These are phyloP conservation scores for Mycena chlorophos DNA, from an alignment of 768 basidiomycete genomes.

Conservation along the genomic window DNA sequence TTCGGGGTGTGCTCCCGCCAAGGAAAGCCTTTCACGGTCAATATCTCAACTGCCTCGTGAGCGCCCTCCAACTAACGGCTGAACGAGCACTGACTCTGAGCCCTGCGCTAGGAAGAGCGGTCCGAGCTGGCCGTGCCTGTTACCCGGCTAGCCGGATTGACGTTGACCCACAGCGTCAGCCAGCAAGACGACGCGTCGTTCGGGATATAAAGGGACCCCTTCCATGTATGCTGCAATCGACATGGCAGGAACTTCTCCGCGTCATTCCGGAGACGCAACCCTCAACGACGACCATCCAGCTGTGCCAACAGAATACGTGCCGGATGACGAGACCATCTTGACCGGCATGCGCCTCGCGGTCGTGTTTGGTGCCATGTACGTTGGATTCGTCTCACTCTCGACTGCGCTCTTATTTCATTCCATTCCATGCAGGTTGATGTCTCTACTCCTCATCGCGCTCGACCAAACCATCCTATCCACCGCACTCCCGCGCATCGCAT, in stretches of 20 bases:
- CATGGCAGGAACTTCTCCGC: neutral
- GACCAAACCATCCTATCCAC: slow-evolving; percentile 42
- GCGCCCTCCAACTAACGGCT: no score
- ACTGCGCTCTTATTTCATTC: neutral
- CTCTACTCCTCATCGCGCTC: slow-evolving; percentile 30
- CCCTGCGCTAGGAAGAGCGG: no score
- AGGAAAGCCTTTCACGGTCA: no score
- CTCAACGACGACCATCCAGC: neutral
- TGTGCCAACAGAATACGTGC: neutral
- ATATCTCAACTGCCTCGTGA: no score
- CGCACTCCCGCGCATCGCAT: slow-evolving; percentile 31
- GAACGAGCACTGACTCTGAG: no score
- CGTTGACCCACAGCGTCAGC: no score
- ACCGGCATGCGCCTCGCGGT: slow-evolving; percentile 7
- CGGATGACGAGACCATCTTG: neutral
- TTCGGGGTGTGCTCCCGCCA: no score
- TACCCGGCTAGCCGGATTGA: no score
- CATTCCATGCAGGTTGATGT: slow-evolving; percentile 7
- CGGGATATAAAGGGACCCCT: neutral
- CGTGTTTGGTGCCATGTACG: slow-evolving; percentile 14
- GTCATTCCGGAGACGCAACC: neutral
- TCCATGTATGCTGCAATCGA: neutral
- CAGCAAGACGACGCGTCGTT: neutral
- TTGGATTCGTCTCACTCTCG: no score
- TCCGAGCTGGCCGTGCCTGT: no score